Conservation (phyloP, 768 basidiomycete genomes). For the Tephrocybe sp. region DNA sequence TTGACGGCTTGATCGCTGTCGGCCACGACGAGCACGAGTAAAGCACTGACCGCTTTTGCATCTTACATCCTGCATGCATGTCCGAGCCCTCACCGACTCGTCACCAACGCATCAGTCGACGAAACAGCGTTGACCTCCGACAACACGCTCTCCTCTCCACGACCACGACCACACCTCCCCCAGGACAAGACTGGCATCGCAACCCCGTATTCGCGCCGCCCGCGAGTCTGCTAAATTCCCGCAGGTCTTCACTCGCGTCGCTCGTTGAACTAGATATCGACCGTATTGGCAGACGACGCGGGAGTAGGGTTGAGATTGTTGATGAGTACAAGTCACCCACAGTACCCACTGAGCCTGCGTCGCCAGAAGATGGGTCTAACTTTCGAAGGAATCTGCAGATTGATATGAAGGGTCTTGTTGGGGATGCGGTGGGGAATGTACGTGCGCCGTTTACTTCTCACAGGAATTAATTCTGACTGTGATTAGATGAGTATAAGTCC, state of each 20-base stretch:
- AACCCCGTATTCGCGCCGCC: conserved; percentile 18
- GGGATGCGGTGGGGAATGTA: conserved; percentile 83
- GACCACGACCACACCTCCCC: conserved; percentile 3
- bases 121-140: conserved; percentile 11
- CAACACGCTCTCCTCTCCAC: conserved; percentile 8
- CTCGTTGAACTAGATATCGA: conserved; percentile 5
- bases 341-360: conserved; percentile 11
- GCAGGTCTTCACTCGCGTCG: conserved; percentile 11
- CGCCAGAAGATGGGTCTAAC: conserved; percentile 55
- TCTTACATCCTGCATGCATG: conserved; percentile 11
- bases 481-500: conserved; percentile 92
- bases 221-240: conserved; percentile 13
- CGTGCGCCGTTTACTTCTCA: conserved; percentile 25
- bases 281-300: not conserved
- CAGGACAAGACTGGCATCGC: conserved; percentile 15
- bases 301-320: conserved; percentile 5
- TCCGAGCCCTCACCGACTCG: conserved; percentile 12
- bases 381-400: conserved; percentile 63
- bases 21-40: not conserved
- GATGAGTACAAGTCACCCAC: not conserved
- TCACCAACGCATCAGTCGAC: conserved; percentile 5
- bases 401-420: conserved; percentile 76
- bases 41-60: not conserved
- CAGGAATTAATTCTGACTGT: conserved; percentile 8
- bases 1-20: too few relatives aligned